Base-by-base conservation (phyloP, 192 early-diverging fungal species). In the Podila minutissima region DNA sequence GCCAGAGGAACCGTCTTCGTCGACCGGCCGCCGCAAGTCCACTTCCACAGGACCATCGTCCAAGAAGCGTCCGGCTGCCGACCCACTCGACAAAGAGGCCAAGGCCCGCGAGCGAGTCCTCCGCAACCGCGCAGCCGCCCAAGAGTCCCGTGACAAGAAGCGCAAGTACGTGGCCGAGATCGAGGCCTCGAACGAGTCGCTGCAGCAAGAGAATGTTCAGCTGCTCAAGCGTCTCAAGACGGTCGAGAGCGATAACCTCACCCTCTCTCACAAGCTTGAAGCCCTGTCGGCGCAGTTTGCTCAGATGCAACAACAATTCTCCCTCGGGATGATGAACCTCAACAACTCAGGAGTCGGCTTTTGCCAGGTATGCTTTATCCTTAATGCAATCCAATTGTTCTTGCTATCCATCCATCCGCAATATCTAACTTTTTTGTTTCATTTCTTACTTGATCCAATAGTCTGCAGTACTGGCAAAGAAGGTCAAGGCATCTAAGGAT, bases 141-240 rank as follows among this genome's bases (percentile, higher is more conserved):
- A 94, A 74, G 91, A 92, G 38, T 93, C 91, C n/a, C 87, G 92
- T 63, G 91, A 94, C 72, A 93, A 92, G 75, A 94, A 94, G 53
- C 84, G 89, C 38, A 86, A 87, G 50, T 93, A 93, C 75, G 74
- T 93, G 32, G 64, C 86, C 41, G 87, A 85, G n/a, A 75, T 91
- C 31, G 88, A 93, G 73, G 66, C 75, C 38, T 71, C 81, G 31
- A 91, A 89, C 70, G 72, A 85, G 59, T n/a, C 67, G 32, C 74
- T 91, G 13, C 83, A 82, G 61, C 67, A 88, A 38, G 84, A 91
- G 66, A 89, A 89, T 59, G 64, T 74, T 19, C 76, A 76, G 31
- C 55, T 86, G 59, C 67, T 75, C n/a, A 89, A 88, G 67, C 72
- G 82, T 46, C 67, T 86, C 67, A 85, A 88, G 70, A 71, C 74